Conservation (phyloP, 2,329 filamentous ascomycete genomes). For the Trichoderma lentiforme region DNA sequence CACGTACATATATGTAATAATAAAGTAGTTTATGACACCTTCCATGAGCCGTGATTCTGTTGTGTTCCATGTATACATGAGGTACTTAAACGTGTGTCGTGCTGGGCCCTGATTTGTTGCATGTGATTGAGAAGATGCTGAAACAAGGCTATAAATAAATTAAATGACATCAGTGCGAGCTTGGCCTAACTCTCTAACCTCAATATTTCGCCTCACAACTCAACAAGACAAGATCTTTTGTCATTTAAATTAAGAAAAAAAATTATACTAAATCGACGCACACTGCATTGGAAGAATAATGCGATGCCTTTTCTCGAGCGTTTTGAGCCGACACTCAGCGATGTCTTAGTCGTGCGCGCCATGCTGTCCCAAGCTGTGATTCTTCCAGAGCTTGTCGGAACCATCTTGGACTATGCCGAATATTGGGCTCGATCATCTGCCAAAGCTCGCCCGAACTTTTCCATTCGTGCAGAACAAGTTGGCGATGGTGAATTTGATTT, state of each 20-base stretch:
- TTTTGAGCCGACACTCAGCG: slow-evolving; percentile 41
- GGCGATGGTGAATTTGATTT: not conserved
- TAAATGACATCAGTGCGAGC: not conserved
- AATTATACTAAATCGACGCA: not conserved
- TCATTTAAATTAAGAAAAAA: not conserved
- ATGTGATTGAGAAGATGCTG: not conserved
- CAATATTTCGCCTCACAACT: not conserved
- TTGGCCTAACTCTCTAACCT: not conserved
- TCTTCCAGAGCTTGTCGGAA: slow-evolving; percentile 54
- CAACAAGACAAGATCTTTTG: not conserved
- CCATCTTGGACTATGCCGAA: slow-evolving; percentile 57
- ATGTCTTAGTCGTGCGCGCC: slow-evolving; percentile 48
- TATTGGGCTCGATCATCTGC: slow-evolving; percentile 56
- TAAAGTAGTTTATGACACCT: not conserved
- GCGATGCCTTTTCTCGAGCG: not conserved
- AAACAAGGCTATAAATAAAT: not conserved
- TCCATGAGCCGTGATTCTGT: not conserved
- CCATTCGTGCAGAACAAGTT: not conserved
- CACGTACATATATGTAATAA: not conserved
- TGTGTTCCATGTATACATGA: not conserved
- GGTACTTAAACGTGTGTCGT: no score
- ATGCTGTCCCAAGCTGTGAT: slow-evolving; percentile 45
- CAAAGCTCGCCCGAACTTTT: slow-evolving; percentile 25
- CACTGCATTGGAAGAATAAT: not conserved
- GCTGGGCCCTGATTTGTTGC: not conserved